These are phyloP conservation scores for Nyssa sinensis DNA, from an alignment of 148 eudicot species.

Conservation along the genomic window DNA sequence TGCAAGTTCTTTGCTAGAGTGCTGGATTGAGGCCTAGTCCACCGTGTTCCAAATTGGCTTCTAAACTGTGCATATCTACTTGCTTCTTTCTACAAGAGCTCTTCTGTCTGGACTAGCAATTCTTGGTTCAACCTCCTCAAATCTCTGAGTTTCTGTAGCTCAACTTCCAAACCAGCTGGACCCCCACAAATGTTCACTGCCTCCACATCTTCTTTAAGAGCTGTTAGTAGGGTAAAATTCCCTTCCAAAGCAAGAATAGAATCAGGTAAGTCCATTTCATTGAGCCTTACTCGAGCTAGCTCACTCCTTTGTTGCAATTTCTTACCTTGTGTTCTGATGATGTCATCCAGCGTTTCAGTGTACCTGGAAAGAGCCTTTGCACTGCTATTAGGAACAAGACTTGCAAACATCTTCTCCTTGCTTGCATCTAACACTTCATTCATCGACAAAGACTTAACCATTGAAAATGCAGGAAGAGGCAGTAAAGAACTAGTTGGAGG, in stretches of 20 bases:
- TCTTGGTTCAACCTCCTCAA: constrained; percentile 92
- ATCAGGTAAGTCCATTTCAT: constrained; percentile 96
- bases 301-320: constrained; percentile 97
- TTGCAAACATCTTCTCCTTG: constrained; percentile 84
- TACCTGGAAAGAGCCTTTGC: constrained; percentile 92
- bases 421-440: constrained; percentile 85
- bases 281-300: constrained; percentile 88
- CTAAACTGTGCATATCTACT: constrained; percentile 90
- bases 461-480: constrained; percentile 73
- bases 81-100: constrained; percentile 90
- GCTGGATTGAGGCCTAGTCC: constrained; percentile 98
- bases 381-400: constrained; percentile 92
- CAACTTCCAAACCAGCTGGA: constrained; percentile 86
- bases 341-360: constrained; percentile 93
- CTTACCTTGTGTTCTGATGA: constrained; percentile 96
- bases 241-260: constrained; percentile 92
- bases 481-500: constrained; percentile 71
- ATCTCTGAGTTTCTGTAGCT: constrained; percentile 85
- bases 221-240: constrained; percentile 56
- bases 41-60: constrained; percentile 87
- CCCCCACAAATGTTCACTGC: constrained; percentile 95
- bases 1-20: constrained; percentile 87
- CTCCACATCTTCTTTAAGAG: constrained; percentile 92
- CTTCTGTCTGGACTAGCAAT: constrained; percentile 88
- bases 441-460: constrained; percentile 85